A percentile compares a stretch with the other conserved stretches of the same genome.
phyloP scores from a whole-genome alignment of 345 rosid genomes.

The Acer campestre region DNA sequence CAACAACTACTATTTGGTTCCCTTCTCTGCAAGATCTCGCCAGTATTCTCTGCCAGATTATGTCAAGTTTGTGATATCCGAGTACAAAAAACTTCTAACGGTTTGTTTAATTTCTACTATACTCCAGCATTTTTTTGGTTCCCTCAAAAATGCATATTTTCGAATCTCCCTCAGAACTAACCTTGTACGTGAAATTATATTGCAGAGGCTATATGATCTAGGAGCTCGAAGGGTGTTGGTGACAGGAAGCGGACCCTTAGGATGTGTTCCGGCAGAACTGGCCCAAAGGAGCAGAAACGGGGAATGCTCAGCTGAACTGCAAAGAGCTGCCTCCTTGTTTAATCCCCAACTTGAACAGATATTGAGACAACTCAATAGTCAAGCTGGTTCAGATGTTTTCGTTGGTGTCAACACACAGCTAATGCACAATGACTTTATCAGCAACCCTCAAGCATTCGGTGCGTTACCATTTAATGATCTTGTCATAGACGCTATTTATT shows the following conservation, averaged over 20 bases:
- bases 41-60: slow-evolving; percentile 56
- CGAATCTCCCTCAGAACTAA: no score
- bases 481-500: no score
- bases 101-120: slow-evolving; percentile 24
- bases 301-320: slow-evolving; percentile 53
- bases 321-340: slow-evolving; percentile 59
- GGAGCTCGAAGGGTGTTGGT: slow-evolving; percentile 87
- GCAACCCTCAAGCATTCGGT: slow-evolving; percentile 66
- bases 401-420: slow-evolving; percentile 49
- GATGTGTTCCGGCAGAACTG: slow-evolving; percentile 77
- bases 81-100: slow-evolving; percentile 51
- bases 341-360: slow-evolving; percentile 65
- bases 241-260: slow-evolving; percentile 86
- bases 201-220: slow-evolving; percentile 56
- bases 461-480: neutral
- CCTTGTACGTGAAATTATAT: neutral
- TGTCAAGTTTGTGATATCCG: slow-evolving; percentile 46
- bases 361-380: slow-evolving; percentile 47
- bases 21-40: slow-evolving; percentile 60
- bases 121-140: neutral
- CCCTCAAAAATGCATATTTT: no score
- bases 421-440: slow-evolving; percentile 55
- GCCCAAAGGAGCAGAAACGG: slow-evolving; percentile 61
- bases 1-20: slow-evolving; percentile 80
- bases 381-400: slow-evolving; percentile 51